phyloP scores from a whole-genome alignment of 352 stramenopile genomes.

The Phytophthora macrochlamydospora region DNA sequence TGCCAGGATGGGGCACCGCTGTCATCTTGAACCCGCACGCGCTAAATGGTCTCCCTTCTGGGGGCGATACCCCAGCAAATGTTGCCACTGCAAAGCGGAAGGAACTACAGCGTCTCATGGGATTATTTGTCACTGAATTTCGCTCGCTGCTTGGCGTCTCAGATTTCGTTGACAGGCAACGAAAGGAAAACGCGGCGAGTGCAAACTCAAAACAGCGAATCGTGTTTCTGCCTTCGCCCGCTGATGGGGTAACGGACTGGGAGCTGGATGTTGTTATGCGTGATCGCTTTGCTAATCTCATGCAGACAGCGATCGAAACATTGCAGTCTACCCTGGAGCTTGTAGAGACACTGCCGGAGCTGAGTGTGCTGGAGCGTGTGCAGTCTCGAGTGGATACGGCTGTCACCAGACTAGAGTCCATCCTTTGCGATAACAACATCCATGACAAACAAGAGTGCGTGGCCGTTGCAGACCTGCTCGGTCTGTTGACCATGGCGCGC shows the following conservation, averaged over 20 bases:
- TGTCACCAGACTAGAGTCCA: conserved; percentile 53
- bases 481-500: conserved; percentile 43
- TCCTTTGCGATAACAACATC: conserved; percentile 39
- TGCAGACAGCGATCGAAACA: conserved; percentile 63
- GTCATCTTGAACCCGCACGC: conserved; percentile 53
- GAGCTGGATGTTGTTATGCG: conserved; percentile 67
- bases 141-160: conserved; percentile 65
- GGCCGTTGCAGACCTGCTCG: conserved; percentile 26
- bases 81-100: conserved; percentile 10
- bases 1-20: conserved; percentile 72
- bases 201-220: conserved; percentile 13
- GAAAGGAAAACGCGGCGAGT: conserved; percentile 15
- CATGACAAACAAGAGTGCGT: conserved; percentile 23
- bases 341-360: conserved; percentile 69
- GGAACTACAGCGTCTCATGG: conserved; percentile 65
- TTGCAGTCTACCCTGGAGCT: conserved; percentile 77
- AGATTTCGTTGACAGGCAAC: conserved; percentile 52
- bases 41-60: conserved; percentile 13
- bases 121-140: conserved; percentile 69
- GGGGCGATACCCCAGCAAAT: not conserved
- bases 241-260: conserved; percentile 70
- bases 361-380: conserved; percentile 73
- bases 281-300: conserved; percentile 55
- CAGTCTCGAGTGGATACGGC: conserved; percentile 58
- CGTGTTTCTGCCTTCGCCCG: conserved; percentile 54